Conservation (phyloP, 2,329 filamentous ascomycete genomes). For the Cyclaneusma minus region DNA sequence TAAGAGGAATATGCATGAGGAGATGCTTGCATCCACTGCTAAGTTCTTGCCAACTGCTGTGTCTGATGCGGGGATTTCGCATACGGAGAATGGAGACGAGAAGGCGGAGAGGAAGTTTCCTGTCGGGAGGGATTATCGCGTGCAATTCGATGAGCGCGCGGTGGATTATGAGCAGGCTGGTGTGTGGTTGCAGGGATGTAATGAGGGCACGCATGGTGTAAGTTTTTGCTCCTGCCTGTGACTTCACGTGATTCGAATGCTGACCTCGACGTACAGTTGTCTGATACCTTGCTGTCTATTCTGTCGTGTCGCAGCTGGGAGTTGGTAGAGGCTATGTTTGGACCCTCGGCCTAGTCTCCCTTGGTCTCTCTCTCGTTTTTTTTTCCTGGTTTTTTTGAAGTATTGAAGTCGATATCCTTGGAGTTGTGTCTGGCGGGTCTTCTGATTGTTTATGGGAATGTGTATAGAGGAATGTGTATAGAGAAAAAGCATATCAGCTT, state of each 20-base stretch:
- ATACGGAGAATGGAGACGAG: slow-evolving; percentile 18
- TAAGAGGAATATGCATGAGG: slow-evolving; percentile 59
- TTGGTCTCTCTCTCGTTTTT: too few relatives aligned
- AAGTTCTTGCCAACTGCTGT: slow-evolving; percentile 42
- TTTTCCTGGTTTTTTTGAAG: too few relatives aligned
- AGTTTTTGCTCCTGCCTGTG: slow-evolving; percentile 24
- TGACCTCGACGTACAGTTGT: slow-evolving; percentile 34
- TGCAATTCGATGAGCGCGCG: slow-evolving; percentile 51
- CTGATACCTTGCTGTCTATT: slow-evolving; percentile 69
- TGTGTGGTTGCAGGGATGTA: slow-evolving; percentile 88
- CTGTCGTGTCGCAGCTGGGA: slow-evolving; percentile 62
- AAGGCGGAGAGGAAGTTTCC: slow-evolving; percentile 36
- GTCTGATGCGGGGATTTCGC: slow-evolving; percentile 2
- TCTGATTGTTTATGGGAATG: not conserved
- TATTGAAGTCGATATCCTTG: not conserved
- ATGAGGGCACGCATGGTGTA: slow-evolving; percentile 82
- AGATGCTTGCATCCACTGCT: slow-evolving; percentile 54
- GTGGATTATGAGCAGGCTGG: slow-evolving; percentile 58
- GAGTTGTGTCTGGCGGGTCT: not conserved
- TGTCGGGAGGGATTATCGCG: slow-evolving; percentile 64
- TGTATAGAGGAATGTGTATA: not conserved
- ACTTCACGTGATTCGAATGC: slow-evolving; percentile 1
- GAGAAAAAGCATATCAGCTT: not conserved
- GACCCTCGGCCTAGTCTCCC: too few relatives aligned
- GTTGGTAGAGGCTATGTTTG: slow-evolving; percentile 63